These are phyloP conservation scores for Corchorus capsularis DNA, from an alignment of 345 rosid genomes.

Conservation along the genomic window DNA sequence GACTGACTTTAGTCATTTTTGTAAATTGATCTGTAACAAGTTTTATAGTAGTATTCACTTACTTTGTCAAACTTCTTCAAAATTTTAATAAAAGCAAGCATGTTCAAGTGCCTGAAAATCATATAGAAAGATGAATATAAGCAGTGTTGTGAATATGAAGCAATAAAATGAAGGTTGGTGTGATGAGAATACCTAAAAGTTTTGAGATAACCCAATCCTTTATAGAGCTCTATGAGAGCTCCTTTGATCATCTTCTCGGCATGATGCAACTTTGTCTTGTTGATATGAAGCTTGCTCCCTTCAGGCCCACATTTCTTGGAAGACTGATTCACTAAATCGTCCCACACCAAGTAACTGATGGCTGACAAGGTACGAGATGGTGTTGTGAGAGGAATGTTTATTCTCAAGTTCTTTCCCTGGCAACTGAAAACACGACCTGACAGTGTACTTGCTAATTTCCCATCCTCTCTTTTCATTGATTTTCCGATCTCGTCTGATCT, in stretches of 20 bases:
- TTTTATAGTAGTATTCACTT: slow-evolving; percentile 19
- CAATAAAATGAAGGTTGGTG: not conserved
- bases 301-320: slow-evolving; percentile 61
- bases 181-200: slow-evolving; percentile 60
- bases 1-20: slow-evolving; percentile 8
- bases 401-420: slow-evolving; percentile 80
- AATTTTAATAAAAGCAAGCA: slow-evolving; percentile 95
- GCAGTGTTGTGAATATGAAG: not conserved
- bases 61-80: slow-evolving; percentile 96
- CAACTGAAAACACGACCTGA: slow-evolving; percentile 58
- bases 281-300: slow-evolving; percentile 61
- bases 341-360: slow-evolving; percentile 69
- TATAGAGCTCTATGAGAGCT: slow-evolving; percentile 82
- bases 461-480: slow-evolving; percentile 51
- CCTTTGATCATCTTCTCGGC: slow-evolving; percentile 95
- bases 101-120: slow-evolving; percentile 80
- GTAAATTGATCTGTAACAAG: not conserved
- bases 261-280: slow-evolving; percentile 75
- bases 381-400: slow-evolving; percentile 83
- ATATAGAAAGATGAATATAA: slow-evolving; percentile 11
- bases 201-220: slow-evolving; percentile 85
- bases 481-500: slow-evolving; percentile 48
- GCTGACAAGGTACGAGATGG: slow-evolving; percentile 88
- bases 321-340: slow-evolving; percentile 67
- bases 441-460: slow-evolving; percentile 39